phyloP scores from a whole-genome alignment of 1,284 basidiomycete species.

The Cryptococcus sp. region DNA sequence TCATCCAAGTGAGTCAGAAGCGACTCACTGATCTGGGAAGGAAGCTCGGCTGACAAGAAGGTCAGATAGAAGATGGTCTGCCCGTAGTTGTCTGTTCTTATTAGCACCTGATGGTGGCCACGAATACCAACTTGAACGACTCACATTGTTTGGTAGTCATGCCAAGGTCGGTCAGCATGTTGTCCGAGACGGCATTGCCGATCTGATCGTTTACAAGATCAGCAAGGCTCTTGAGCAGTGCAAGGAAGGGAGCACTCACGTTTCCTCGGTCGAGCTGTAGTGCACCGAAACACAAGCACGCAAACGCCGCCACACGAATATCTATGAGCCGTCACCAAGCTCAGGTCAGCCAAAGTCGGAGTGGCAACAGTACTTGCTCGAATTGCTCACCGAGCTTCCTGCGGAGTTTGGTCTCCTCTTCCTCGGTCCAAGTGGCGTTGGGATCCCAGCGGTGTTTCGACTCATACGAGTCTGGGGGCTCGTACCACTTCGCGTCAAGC shows the following conservation, averaged over 20 bases:
- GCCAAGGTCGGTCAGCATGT: conserved; percentile 48
- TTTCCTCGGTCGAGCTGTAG: conserved; percentile 46
- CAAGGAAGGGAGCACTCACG: conserved; percentile 15
- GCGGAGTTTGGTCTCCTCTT: conserved; percentile 42
- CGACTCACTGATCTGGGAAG: conserved; percentile 39
- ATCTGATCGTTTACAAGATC: conserved; percentile 18
- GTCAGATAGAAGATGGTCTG: conserved; percentile 42
- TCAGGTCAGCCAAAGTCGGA: not conserved
- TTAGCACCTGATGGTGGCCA: not conserved
- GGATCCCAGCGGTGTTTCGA: conserved; percentile 50
- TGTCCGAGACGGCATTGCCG: conserved; percentile 47
- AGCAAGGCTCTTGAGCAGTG: not conserved
- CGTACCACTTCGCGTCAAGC: conserved; percentile 23
- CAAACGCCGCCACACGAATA: conserved; percentile 30
- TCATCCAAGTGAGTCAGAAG: not conserved
- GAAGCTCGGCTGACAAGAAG: conserved; percentile 50
- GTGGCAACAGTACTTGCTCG: too few relatives aligned
- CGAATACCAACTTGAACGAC: not conserved
- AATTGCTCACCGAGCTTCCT: conserved; percentile 36
- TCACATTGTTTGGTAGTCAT: conserved; percentile 48
- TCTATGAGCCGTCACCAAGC: conserved; percentile 12
- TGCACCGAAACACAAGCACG: conserved; percentile 43
- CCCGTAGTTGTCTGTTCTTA: conserved; percentile 39
- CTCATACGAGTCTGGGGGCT: conserved; percentile 44
- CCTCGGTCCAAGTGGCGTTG: conserved; percentile 45